A percentile compares a stretch with the other conserved stretches of the same genome.
phyloP scores from a whole-genome alignment of 352 stramenopile species.

The Globisporangium mamillatum region DNA sequence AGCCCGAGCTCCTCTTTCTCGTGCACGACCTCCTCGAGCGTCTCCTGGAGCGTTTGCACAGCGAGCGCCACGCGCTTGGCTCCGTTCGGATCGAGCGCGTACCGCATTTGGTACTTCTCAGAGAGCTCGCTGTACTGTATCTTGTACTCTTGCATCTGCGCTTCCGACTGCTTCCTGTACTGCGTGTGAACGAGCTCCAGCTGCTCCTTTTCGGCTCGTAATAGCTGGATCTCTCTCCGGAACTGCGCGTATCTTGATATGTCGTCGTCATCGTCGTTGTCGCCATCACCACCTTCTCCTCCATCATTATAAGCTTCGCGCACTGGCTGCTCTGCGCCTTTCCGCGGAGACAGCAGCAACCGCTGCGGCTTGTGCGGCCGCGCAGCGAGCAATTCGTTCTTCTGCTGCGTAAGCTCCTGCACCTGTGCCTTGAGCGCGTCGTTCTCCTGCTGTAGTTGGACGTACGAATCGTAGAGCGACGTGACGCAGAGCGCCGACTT shows the following conservation, averaged over 20 bases:
- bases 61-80: slow-evolving; percentile 48
- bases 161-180: slow-evolving; percentile 35
- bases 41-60: slow-evolving; percentile 48
- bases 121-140: slow-evolving; percentile 34
- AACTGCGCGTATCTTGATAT: slow-evolving; percentile 16
- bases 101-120: slow-evolving; percentile 49
- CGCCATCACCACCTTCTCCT: slow-evolving; percentile 20
- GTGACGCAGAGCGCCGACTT: slow-evolving; percentile 73
- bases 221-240: slow-evolving; percentile 45
- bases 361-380: slow-evolving; percentile 13
- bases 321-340: slow-evolving; percentile 12
- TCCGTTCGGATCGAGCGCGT: slow-evolving; percentile 54
- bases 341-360: neutral
- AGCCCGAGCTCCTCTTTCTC: slow-evolving; percentile 70
- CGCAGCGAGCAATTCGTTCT: slow-evolving; percentile 30
- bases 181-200: slow-evolving; percentile 36
- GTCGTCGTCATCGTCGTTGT: slow-evolving; percentile 17
- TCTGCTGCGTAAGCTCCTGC: slow-evolving; percentile 22
- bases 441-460: slow-evolving; percentile 57
- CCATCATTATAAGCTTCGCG: neutral
- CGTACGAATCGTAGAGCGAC: slow-evolving; percentile 74
- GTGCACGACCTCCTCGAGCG: slow-evolving; percentile 49
- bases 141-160: slow-evolving; percentile 26
- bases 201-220: slow-evolving; percentile 48
- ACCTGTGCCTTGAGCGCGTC: slow-evolving; percentile 35